A percentile compares a stretch with the other conserved stretches of the same genome.
Conservation (phyloP, 108 stramenopile genomes). For the Thalassiosira profunda region DNA sequence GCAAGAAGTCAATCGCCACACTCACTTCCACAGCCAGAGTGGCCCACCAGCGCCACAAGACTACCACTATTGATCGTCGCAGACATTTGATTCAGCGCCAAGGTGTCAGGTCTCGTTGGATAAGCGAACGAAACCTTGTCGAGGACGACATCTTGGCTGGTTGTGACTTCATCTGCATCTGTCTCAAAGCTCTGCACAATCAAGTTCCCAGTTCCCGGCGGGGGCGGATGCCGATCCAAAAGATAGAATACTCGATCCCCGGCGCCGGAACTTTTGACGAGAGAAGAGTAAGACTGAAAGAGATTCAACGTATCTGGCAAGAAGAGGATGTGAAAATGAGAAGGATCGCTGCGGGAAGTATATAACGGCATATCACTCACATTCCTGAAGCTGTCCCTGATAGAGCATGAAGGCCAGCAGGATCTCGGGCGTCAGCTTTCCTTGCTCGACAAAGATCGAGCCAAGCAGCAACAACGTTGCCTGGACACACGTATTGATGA, state of each 20-base stretch:
- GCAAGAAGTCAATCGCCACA: neutral
- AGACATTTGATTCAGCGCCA: slow-evolving; percentile 70
- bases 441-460: slow-evolving; percentile 62
- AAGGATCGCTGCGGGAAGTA: neutral
- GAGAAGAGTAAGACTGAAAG: slow-evolving; percentile 88
- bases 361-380: neutral
- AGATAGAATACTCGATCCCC: slow-evolving; percentile 94
- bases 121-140: slow-evolving; percentile 91
- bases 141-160: slow-evolving; percentile 38
- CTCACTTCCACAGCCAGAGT: slow-evolving; percentile 85
- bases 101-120: slow-evolving; percentile 84
- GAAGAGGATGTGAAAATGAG: neutral
- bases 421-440: slow-evolving; percentile 64
- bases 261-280: slow-evolving; percentile 92
- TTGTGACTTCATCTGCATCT: slow-evolving; percentile 1
- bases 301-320: slow-evolving; percentile 85
- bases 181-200: slow-evolving; percentile 23
- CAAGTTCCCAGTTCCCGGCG: slow-evolving; percentile 73
- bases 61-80: slow-evolving; percentile 80
- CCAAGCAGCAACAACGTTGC: slow-evolving; percentile 78
- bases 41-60: slow-evolving; percentile 94
- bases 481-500: slow-evolving; percentile 92
- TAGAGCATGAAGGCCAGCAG: slow-evolving; percentile 98
- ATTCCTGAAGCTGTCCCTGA: slow-evolving; percentile 85
- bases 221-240: slow-evolving; percentile 73